Evolutionary conservation across 2,329 filamentous ascomycete genomes (phyloP), one percentile per base, ranked within the genome.

Genomic region (Cordyceps tenuipes): DNA sequence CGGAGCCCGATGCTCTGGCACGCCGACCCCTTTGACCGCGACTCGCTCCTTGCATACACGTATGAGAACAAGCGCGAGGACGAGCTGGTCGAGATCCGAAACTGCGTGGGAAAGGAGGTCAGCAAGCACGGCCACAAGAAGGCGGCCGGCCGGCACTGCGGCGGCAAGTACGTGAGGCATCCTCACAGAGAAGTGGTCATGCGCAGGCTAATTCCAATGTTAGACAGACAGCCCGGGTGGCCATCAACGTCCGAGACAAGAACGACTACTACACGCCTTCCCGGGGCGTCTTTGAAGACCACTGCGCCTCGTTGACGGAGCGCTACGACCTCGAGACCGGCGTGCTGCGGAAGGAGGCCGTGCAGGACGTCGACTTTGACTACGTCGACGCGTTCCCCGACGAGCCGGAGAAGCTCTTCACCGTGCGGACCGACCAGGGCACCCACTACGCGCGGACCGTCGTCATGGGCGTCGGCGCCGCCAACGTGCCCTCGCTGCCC

Each of bases 1-100:
- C 80, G 89, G 17, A 91, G 88, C 64, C 89, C 88, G 0, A 89
- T 93, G 86, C 88, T 92, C 67, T 93, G 91, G 75, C 89, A 94
- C 68, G 79, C 90, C 15, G 89, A 93, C 67, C 89, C 89, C 0
- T 77, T 82, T 1, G 89, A 93, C 70, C 78, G 88, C 1, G 89
- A 93, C 73, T 86, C 86, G 0, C 73, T 93, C 66, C 73, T 92
- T 23, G 86, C 84, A 1, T 89, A 86, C 71, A 81, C 87, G 0
- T 84, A 88, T 66, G 78, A 82, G 60, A 76, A 80, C 19, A 79
- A 79, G 0, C 74, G 84, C n/a, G 80, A 84, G 61, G 71, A 73
- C 6, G 88, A 93, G 66, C 72, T 91, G 9, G 76, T 82, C 51
- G 87, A 92, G 72, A 86, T 93, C 52, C 75, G 80, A 0, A 86